Evolutionary conservation across 2,329 filamentous ascomycete species (phyloP).

Genomic region (Pseudocercospora macadamiae): DNA sequence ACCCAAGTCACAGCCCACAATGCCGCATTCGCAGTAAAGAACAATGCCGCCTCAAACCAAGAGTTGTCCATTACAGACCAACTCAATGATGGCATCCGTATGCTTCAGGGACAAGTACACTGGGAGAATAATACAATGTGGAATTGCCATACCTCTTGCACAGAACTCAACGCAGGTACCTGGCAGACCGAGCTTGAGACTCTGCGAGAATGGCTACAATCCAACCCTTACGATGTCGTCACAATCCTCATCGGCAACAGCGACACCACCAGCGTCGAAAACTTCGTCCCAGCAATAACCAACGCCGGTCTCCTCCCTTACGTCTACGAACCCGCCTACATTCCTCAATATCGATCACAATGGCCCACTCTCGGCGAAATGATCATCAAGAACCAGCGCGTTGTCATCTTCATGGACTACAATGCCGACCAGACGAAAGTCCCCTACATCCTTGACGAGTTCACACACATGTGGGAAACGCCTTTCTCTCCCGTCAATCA

Average conservation of each 20-base stretch:
- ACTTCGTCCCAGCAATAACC: conserved; percentile 71
- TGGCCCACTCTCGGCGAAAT: conserved; percentile 84
- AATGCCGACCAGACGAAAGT: conserved; percentile 75
- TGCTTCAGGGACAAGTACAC: conserved; percentile 65
- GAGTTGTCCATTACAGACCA: conserved; percentile 67
- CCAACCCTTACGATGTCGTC: conserved; percentile 83
- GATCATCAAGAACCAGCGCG: conserved; percentile 68
- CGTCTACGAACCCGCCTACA: conserved; percentile 71
- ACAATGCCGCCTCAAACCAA: conserved; percentile 78
- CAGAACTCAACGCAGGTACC: conserved; percentile 78
- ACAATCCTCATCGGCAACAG: conserved; percentile 85
- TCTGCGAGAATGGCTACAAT: conserved; percentile 72
- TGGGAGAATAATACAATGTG: conserved; percentile 61
- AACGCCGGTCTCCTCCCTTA: conserved; percentile 72
- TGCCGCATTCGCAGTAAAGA: conserved; percentile 71
- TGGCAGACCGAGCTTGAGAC: conserved; percentile 72
- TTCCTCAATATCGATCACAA: conserved; percentile 71
- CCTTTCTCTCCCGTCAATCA: conserved; percentile 75
- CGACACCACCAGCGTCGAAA: conserved; percentile 67
- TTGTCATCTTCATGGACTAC: conserved; percentile 84
- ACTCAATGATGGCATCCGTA: conserved; percentile 74
- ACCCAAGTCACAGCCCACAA: conserved; percentile 80
- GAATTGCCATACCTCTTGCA: conserved; percentile 84
- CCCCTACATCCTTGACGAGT: conserved; percentile 86
- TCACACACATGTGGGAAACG: conserved; percentile 87